phyloP scores from a whole-genome alignment of 2,329 filamentous ascomycete species.

The Aureobasidium sp. region DNA sequence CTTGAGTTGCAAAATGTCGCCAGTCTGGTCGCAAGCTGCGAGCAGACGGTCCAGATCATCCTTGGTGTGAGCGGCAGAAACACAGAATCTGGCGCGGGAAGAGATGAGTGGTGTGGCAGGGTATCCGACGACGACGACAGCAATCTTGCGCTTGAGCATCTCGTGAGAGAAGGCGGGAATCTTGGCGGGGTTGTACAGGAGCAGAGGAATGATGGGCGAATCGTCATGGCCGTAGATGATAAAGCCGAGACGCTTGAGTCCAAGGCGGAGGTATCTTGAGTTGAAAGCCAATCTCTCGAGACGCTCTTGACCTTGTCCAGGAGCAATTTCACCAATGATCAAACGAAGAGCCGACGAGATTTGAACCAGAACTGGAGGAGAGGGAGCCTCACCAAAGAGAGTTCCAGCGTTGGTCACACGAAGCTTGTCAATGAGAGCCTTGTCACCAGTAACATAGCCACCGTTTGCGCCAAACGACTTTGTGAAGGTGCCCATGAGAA shows the following conservation, averaged over 20 bases:
- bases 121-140: constrained; percentile 94
- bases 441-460: constrained; percentile 86
- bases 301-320: constrained; percentile 90
- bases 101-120: constrained; percentile 92
- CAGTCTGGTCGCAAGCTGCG: constrained; percentile 83
- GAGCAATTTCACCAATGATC: constrained; percentile 78
- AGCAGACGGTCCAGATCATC: constrained; percentile 90
- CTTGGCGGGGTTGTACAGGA: constrained; percentile 97
- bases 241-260: constrained; percentile 90
- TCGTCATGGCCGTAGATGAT: constrained; percentile 98
- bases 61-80: constrained; percentile 95
- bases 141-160: constrained; percentile 97
- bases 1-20: constrained; percentile 86
- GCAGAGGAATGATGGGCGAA: constrained; percentile 88
- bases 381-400: constrained; percentile 76
- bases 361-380: constrained; percentile 82
- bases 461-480: constrained; percentile 99
- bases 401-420: constrained; percentile 77
- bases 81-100: constrained; percentile 89
- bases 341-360: constrained; percentile 80
- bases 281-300: constrained; percentile 96
- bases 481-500: constrained; percentile 96
- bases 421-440: constrained; percentile 86
- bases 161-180: constrained; percentile 98
- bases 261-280: constrained; percentile 93